These are phyloP conservation scores for Emergomyces pasteurianus DNA, from an alignment of 2,329 filamentous ascomycete genomes.

Conservation along the genomic window DNA sequence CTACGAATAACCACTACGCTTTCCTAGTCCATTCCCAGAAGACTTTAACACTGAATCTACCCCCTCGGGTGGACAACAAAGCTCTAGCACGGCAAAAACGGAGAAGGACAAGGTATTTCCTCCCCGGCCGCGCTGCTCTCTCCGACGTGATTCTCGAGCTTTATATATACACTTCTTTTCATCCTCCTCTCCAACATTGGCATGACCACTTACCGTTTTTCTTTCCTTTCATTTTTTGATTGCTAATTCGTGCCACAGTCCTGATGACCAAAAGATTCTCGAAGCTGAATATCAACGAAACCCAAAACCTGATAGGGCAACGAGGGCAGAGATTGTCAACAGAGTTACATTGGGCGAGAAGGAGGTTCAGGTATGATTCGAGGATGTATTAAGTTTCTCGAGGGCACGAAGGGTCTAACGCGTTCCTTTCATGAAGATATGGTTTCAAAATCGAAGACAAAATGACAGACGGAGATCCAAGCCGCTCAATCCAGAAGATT, in stretches of 20 bases:
- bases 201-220: neutral
- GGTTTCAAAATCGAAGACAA: conserved; percentile 93
- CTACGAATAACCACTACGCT: conserved; percentile 32
- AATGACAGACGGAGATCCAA: conserved; percentile 84
- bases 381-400: conserved; percentile 3
- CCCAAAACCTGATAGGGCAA: conserved; percentile 81
- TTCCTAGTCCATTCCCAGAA: conserved; percentile 50
- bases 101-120: conserved; percentile 47
- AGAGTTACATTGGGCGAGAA: conserved; percentile 86
- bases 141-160: neutral
- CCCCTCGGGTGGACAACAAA: conserved; percentile 48
- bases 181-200: neutral
- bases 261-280: conserved; percentile 78
- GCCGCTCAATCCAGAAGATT: conserved; percentile 66
- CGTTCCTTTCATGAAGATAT: conserved; percentile 52
- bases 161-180: neutral
- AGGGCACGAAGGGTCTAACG: conserved; percentile 18
- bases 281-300: conserved; percentile 77
- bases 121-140: too few species aligned
- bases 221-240: neutral
- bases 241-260: conserved; percentile 37
- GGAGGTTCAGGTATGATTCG: conserved; percentile 71
- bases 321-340: conserved; percentile 71
- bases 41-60: conserved; percentile 44
- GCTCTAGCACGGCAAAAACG: conserved; percentile 49